Base-by-base conservation (phyloP, 2,329 filamentous ascomycete genomes). In the Penicillium sp. region DNA sequence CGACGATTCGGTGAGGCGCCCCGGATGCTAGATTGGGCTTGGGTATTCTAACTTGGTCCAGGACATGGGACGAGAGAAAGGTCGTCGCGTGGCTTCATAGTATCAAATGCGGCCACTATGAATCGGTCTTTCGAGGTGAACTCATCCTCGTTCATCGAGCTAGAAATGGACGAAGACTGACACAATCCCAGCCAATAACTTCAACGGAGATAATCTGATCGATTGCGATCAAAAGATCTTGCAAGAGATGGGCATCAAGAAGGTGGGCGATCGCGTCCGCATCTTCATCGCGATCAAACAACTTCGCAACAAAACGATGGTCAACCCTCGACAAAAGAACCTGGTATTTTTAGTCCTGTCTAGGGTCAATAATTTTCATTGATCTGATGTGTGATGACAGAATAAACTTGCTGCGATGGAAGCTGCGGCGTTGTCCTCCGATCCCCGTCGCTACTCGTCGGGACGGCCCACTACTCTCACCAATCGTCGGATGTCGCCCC, bases 181-280 rank as follows among this genome's bases (percentile, higher is more conserved):
- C 27, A 2, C 4, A 8, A 35, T 16, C 44, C 5, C 23, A 78
- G 75, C 81, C 60, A 95, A 98, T 64, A 86, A 96, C 65, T 95
- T 98, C 71, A 98, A 92, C 60, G 92, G 92, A 56, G 88, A 95
- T 68, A 95, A 94, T 60, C 73, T 98, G 30, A 75, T 98, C 52
- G 92, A 98, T 67, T 90, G 95, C 74, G 92, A 98, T 66, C 93
- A 95, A 71, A 83, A 88, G 39, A 87, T 94, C 27, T 74, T 98
- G 47, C 93, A 95, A 65, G 92, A 98, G 64, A 94, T 98, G 79
- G 92, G 92, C 29, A 90, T 98, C 53, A 93, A 95, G 53, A 98
- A 96, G 67, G 85, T 98, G 49, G 92, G 92, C 48, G 92, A 98
- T 64, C 82, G 92, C 37, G 90, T 98, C 23, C 85, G 90, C 47